phyloP scores from a whole-genome alignment of 1,284 basidiomycete genomes.

The Tilletia walkeri region DNA sequence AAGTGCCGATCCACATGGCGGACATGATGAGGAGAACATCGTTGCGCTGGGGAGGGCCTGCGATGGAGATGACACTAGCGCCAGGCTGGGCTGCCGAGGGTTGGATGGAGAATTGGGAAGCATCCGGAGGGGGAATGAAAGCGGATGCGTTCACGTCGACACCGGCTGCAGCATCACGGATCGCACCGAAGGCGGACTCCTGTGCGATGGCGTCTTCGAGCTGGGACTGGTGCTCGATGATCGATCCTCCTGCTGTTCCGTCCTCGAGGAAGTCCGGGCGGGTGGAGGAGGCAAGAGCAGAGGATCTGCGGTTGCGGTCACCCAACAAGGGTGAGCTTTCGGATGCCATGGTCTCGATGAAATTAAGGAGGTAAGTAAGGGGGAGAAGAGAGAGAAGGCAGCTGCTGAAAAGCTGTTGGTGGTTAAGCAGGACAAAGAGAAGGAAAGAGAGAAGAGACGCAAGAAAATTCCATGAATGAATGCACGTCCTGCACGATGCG shows the following conservation, averaged over 20 bases:
- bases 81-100: constrained; percentile 14
- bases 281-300: constrained; percentile 6
- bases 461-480: not conserved
- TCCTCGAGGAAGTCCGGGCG: constrained; percentile 16
- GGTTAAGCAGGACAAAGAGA: not conserved
- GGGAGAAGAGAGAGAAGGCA: not conserved
- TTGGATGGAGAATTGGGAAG: constrained; percentile 44
- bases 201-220: constrained; percentile 21
- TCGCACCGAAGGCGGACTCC: constrained; percentile 18
- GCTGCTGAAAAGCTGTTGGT: not conserved
- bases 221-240: constrained; percentile 19
- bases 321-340: constrained; percentile 5
- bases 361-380: not conserved
- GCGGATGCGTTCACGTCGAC: constrained; percentile 53
- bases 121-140: constrained; percentile 46
- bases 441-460: not conserved
- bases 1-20: constrained; percentile 54
- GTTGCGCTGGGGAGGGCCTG: not conserved
- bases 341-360: not conserved
- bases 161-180: constrained; percentile 47
- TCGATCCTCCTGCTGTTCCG: not conserved
- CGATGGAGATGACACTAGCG: constrained; percentile 13
- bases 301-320: constrained; percentile 7
- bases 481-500: too few relatives aligned
- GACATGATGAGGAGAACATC: constrained; percentile 48